Percentiles rank a stretch among this genome's conserved stretches.
These are phyloP conservation scores for Colletotrichum filicis DNA, from an alignment of 2,329 filamentous ascomycete genomes.

Conservation along the genomic window DNA sequence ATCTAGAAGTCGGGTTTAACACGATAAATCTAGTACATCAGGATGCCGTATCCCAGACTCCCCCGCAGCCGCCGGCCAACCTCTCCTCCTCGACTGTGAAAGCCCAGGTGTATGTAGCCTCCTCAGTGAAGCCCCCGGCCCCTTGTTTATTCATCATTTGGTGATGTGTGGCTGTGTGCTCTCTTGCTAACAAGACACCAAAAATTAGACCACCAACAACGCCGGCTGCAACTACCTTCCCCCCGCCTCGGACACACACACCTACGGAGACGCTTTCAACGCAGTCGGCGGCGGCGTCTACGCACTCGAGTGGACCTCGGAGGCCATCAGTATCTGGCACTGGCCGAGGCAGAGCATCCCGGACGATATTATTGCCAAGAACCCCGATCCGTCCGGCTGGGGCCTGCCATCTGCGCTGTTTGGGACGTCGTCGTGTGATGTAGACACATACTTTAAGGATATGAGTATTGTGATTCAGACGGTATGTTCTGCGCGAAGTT, in stretches of 20 bases:
- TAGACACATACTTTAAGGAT: slow-evolving; percentile 72
- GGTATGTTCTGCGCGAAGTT: slow-evolving; percentile 41
- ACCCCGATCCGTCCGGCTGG: slow-evolving; percentile 75
- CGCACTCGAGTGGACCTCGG: slow-evolving; percentile 75
- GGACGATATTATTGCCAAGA: slow-evolving; percentile 67
- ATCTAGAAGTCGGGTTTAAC: slow-evolving; percentile 36
- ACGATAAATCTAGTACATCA: slow-evolving; percentile 5
- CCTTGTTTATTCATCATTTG: neutral
- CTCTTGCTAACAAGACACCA: neutral
- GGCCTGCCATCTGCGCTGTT: slow-evolving; percentile 76
- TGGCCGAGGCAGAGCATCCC: slow-evolving; percentile 76
- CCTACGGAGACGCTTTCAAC: slow-evolving; percentile 76
- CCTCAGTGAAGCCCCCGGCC: neutral
- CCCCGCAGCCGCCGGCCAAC: slow-evolving; percentile 29
- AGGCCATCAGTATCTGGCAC: slow-evolving; percentile 80
- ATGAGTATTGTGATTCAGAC: slow-evolving; percentile 81
- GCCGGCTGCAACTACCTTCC: slow-evolving; percentile 58
- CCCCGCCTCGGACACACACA: slow-evolving; percentile 51
- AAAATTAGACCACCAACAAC: slow-evolving; percentile 40
- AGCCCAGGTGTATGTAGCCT: slow-evolving; percentile 32
- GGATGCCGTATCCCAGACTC: slow-evolving; percentile 44
- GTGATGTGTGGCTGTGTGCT: neutral
- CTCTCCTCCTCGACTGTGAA: slow-evolving; percentile 39
- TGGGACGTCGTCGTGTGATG: slow-evolving; percentile 71
- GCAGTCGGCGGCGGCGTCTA: slow-evolving; percentile 74